These are phyloP conservation scores for Xylariaceae sp. DNA, from an alignment of 2,329 filamentous ascomycete species.

Conservation along the genomic window DNA sequence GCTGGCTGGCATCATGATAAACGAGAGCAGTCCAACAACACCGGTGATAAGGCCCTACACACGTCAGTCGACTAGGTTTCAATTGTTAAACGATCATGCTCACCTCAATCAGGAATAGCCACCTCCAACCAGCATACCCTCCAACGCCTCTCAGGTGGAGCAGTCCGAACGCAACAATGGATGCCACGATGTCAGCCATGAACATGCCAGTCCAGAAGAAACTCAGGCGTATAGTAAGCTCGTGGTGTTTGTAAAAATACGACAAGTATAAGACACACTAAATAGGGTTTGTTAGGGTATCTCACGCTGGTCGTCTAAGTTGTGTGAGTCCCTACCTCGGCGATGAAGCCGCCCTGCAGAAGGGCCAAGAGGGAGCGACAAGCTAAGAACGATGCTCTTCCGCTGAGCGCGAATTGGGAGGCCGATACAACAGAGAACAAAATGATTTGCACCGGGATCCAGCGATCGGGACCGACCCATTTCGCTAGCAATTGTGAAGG, in stretches of 20 bases:
- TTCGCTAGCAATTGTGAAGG: conserved; percentile 59
- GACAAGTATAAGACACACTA: conserved; percentile 30
- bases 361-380: conserved; percentile 26
- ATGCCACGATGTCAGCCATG: conserved; percentile 30
- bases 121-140: conserved; percentile 38
- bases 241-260: conserved; percentile 33
- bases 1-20: conserved; percentile 47
- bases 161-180: conserved; percentile 34
- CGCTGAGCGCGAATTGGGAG: conserved; percentile 25
- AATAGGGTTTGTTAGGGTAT: too few species aligned
- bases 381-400: conserved; percentile 22
- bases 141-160: conserved; percentile 35
- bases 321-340: conserved; percentile 19
- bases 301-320: too few species aligned
- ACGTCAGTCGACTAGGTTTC: background rate
- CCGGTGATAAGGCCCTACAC: conserved; percentile 25
- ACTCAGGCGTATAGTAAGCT: conserved; percentile 36
- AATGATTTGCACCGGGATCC: conserved; percentile 27
- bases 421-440: conserved; percentile 27
- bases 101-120: conserved; percentile 52
- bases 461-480: conserved; percentile 34
- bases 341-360: conserved; percentile 31
- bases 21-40: conserved; percentile 44
- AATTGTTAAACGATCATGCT: background rate
- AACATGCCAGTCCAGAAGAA: conserved; percentile 36